Conservation (phyloP, 2,329 filamentous ascomycete species). For the Stagonosporopsis chrysanthemi region DNA sequence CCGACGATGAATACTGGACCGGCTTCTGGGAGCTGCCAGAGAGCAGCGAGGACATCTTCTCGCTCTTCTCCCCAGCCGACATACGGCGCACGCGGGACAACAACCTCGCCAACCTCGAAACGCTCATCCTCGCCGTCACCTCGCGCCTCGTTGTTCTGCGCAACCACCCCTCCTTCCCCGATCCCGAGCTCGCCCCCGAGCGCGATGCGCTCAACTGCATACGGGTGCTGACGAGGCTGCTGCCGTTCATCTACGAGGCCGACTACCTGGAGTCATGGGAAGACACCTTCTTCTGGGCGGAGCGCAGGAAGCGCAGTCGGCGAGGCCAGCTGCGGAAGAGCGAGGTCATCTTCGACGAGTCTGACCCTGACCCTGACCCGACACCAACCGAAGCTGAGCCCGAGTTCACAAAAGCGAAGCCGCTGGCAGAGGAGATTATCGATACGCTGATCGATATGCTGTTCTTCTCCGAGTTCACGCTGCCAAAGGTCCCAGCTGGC, state of each 20-base stretch:
- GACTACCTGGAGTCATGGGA: slow-evolving; percentile 87
- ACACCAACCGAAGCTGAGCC: slow-evolving; percentile 56
- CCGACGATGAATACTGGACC: slow-evolving; percentile 91
- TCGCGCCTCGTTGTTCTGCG: slow-evolving; percentile 82
- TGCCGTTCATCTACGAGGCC: slow-evolving; percentile 92
- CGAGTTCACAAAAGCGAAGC: slow-evolving; percentile 82
- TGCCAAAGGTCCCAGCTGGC: slow-evolving; percentile 73
- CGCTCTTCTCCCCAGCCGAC: slow-evolving; percentile 80
- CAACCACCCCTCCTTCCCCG: slow-evolving; percentile 89
- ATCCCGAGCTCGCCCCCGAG: slow-evolving; percentile 81
- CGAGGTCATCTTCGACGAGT: slow-evolving; percentile 86
- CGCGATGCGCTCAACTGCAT: slow-evolving; percentile 94
- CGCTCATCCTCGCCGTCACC: slow-evolving; percentile 82
- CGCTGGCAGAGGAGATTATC: slow-evolving; percentile 89
- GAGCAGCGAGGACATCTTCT: slow-evolving; percentile 94
- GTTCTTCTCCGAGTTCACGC: slow-evolving; percentile 89
- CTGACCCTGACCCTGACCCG: slow-evolving; percentile 63
- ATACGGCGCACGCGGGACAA: slow-evolving; percentile 87
- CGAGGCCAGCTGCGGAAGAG: slow-evolving; percentile 57
- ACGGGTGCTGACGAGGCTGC: slow-evolving; percentile 83
- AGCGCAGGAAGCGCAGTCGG: slow-evolving; percentile 67
- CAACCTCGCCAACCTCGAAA: slow-evolving; percentile 87
- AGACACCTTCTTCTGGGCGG: slow-evolving; percentile 89
- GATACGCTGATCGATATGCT: slow-evolving; percentile 88
- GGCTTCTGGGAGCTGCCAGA: slow-evolving; percentile 98